Conservation (phyloP, 225 moss, liverwort and hornwort genomes). For the Marchantia paleacea region DNA sequence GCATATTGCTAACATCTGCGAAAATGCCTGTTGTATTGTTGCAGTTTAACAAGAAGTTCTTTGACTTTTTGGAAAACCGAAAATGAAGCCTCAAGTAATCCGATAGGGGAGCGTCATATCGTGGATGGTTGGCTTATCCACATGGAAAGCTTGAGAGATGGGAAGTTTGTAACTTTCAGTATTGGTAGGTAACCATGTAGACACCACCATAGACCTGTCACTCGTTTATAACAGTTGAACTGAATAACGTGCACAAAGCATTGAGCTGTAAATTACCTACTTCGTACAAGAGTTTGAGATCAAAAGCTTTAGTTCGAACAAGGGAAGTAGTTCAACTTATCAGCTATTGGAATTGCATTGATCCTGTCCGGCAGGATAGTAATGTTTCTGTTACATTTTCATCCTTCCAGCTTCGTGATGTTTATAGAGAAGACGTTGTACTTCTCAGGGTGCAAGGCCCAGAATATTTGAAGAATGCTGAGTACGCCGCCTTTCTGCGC, state of each 20-base stretch:
- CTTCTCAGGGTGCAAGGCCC: too few species aligned
- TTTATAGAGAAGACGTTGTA: too few species aligned
- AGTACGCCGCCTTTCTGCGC: neutral
- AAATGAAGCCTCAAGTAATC: slow-evolving; percentile 29
- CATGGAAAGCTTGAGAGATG: slow-evolving; percentile 30
- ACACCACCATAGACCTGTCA: too few species aligned
- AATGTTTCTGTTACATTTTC: neutral
- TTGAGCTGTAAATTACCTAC: neutral
- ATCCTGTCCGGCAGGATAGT: neutral
- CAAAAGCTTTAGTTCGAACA: neutral
- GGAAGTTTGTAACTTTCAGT: slow-evolving; percentile 33
- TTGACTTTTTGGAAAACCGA: slow-evolving; percentile 38
- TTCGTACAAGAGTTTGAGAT: neutral
- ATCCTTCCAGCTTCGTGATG: neutral
- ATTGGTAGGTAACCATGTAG: slow-evolving; percentile 24
- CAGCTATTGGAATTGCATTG: neutral
- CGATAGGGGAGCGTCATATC: slow-evolving; percentile 26
- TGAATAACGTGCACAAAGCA: too few species aligned
- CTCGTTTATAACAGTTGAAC: neutral
- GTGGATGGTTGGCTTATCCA: slow-evolving; percentile 32
- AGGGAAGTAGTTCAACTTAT: neutral
- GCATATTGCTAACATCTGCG: neutral
- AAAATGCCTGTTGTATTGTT: neutral
- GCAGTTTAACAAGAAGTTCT: slow-evolving; percentile 27
- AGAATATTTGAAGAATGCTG: too few species aligned